A percentile compares a stretch with the other conserved stretches of the same genome.
phyloP scores from a whole-genome alignment of 257 asterid species.

The Plantago major region DNA sequence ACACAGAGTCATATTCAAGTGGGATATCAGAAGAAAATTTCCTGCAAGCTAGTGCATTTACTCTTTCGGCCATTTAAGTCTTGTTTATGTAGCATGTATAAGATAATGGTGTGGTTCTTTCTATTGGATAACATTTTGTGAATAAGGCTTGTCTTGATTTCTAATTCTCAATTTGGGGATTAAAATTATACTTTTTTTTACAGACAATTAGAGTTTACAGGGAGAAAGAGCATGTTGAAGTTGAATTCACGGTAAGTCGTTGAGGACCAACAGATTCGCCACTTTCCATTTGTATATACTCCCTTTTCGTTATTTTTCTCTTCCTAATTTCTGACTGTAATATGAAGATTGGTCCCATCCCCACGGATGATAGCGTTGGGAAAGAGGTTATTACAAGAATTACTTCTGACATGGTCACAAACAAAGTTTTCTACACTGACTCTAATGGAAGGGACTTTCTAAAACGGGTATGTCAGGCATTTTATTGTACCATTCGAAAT shows the following conservation, averaged over 20 bases:
- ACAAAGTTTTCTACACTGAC: slow-evolving; percentile 69
- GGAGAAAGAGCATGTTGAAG: slow-evolving; percentile 82
- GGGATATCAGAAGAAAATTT: background rate
- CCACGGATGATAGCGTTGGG: slow-evolving; percentile 58
- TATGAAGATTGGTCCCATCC: slow-evolving; percentile 77
- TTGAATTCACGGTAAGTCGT: slow-evolving; percentile 73
- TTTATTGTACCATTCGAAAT: slow-evolving; percentile 4
- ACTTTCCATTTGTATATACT: background rate
- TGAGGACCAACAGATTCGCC: slow-evolving; percentile 3
- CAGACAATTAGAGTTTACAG: slow-evolving; percentile 77
- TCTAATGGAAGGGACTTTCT: slow-evolving; percentile 92
- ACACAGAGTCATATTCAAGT: background rate
- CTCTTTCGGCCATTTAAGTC: background rate
- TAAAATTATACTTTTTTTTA: slow-evolving; percentile 10
- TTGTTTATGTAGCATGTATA: background rate
- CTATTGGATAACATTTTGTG: background rate
- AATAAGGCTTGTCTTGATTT: slow-evolving; percentile 1
- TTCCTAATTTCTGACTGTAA: slow-evolving; percentile 15
- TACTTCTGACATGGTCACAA: slow-evolving; percentile 63
- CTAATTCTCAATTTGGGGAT: background rate
- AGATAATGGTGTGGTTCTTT: background rate
- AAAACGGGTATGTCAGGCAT: slow-evolving; percentile 48
- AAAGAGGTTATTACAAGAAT: slow-evolving; percentile 82
- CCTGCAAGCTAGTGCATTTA: background rate
- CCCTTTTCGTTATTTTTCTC: background rate